phyloP scores from a whole-genome alignment of 768 basidiomycete species.

The Mycena pura region DNA sequence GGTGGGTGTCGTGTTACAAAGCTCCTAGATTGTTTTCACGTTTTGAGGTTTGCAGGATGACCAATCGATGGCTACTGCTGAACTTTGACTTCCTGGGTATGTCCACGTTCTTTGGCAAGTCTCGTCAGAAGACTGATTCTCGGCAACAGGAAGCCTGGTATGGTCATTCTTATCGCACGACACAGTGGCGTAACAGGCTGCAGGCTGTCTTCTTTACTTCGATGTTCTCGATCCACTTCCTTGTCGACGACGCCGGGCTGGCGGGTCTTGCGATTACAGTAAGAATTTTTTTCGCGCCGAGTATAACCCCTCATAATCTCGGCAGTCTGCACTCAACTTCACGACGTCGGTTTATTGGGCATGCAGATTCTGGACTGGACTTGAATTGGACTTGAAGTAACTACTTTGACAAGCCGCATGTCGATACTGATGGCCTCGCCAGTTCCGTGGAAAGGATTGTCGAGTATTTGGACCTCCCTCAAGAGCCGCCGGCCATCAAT shows the following conservation, averaged over 20 bases:
- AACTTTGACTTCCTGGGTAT: constrained; percentile 19
- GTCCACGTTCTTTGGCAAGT: neutral
- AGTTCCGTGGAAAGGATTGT: constrained; percentile 91
- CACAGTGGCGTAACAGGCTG: neutral
- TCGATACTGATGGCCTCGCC: neutral
- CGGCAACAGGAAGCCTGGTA: constrained; percentile 13
- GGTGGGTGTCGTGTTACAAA: constrained; percentile 65
- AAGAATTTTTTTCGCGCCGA: neutral
- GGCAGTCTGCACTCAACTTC: constrained; percentile 41
- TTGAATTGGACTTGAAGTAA: constrained; percentile 68
- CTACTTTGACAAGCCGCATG: constrained; percentile 16
- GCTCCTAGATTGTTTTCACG: constrained; percentile 48
- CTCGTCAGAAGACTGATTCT: neutral
- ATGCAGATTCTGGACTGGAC: constrained; percentile 35
- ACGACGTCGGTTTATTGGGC: constrained; percentile 34
- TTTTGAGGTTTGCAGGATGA: constrained; percentile 51
- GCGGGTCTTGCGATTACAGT: constrained; percentile 64
- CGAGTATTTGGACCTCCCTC: constrained; percentile 91
- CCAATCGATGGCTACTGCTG: constrained; percentile 14
- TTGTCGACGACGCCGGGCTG: constrained; percentile 45
- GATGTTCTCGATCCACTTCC: constrained; percentile 60
- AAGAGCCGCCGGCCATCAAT: constrained; percentile 82
- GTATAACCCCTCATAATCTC: neutral
- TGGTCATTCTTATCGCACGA: neutral
- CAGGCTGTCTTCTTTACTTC: constrained; percentile 62